phyloP scores from a whole-genome alignment of 2,329 filamentous ascomycete species.

The Zopfia rhizophila region DNA sequence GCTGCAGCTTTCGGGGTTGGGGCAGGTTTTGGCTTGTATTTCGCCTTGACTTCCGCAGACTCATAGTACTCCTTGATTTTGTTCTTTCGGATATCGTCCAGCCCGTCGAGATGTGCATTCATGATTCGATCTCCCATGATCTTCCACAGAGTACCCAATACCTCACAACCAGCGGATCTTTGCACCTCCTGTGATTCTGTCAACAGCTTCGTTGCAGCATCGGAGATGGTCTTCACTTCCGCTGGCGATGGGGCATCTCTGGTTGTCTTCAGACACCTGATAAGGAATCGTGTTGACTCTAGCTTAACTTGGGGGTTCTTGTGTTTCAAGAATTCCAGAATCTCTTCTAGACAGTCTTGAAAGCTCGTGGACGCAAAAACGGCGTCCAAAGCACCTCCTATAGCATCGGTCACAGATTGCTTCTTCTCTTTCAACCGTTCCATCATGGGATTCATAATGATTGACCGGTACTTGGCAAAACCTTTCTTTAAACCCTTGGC shows the following conservation, averaged over 20 bases:
- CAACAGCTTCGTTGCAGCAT: slow-evolving; percentile 86
- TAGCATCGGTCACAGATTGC: slow-evolving; percentile 83
- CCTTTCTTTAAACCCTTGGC: slow-evolving; percentile 83
- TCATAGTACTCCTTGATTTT: slow-evolving; percentile 96
- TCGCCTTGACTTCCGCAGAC: slow-evolving; percentile 83
- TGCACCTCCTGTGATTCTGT: slow-evolving; percentile 88
- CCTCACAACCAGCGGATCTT: slow-evolving; percentile 88
- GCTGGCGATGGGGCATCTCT: slow-evolving; percentile 83
- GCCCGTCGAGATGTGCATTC: slow-evolving; percentile 87
- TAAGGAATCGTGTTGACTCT: slow-evolving; percentile 92
- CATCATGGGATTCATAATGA: slow-evolving; percentile 88
- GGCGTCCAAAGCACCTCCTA: slow-evolving; percentile 84
- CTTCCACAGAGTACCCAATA: slow-evolving; percentile 96
- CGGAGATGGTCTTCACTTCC: slow-evolving; percentile 87
- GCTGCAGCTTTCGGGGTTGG: slow-evolving; percentile 68
- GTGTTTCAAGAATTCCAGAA: slow-evolving; percentile 82
- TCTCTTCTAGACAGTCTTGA: slow-evolving; percentile 91
- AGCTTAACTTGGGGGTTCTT: slow-evolving; percentile 99
- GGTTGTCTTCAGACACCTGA: slow-evolving; percentile 84
- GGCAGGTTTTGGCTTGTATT: slow-evolving; percentile 87
- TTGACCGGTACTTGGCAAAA: slow-evolving; percentile 83
- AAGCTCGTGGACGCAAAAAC: slow-evolving; percentile 74
- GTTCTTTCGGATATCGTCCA: slow-evolving; percentile 94
- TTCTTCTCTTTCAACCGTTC: slow-evolving; percentile 99
- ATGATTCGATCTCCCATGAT: slow-evolving; percentile 97